Conservation (phyloP, 768 basidiomycete genomes). For the Russula olivacea region DNA sequence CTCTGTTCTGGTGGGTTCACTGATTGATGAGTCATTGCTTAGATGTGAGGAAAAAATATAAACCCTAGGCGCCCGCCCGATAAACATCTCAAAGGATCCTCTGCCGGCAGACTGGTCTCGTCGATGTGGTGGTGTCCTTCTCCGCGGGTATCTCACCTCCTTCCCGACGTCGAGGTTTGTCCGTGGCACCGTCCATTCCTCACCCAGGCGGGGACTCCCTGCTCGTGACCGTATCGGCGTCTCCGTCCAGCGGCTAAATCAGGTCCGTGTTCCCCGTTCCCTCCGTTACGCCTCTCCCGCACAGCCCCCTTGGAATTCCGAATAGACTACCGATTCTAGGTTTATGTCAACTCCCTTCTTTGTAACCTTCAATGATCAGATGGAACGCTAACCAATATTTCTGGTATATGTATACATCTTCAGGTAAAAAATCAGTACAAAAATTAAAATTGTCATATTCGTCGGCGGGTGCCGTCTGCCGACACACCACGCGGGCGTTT, state of each 20-base stretch:
- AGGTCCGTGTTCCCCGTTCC: neutral
- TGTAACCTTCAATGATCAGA: no score
- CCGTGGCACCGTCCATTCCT: neutral
- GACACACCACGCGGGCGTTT: constrained; percentile 13
- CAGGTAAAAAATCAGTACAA: neutral
- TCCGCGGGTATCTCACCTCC: constrained; percentile 1
- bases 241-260: neutral
- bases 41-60: constrained; percentile 12
- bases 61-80: constrained; percentile 1
- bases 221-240: no score
- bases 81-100: neutral
- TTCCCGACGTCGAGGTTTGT: neutral
- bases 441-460: neutral
- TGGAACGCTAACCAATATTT: no score
- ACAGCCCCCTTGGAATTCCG: constrained; percentile 10
- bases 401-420: neutral
- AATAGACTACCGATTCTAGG: neutral
- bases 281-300: neutral
- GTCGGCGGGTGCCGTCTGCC: constrained; percentile 2
- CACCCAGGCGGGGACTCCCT: no score
- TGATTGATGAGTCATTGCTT: constrained; percentile 14
- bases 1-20: neutral
- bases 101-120: no score
- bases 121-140: neutral
- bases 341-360: no score